Percentiles rank a stretch among this genome's conserved stretches.
Conservation (phyloP, 148 eudicot genomes). For the Rheum nobile region DNA sequence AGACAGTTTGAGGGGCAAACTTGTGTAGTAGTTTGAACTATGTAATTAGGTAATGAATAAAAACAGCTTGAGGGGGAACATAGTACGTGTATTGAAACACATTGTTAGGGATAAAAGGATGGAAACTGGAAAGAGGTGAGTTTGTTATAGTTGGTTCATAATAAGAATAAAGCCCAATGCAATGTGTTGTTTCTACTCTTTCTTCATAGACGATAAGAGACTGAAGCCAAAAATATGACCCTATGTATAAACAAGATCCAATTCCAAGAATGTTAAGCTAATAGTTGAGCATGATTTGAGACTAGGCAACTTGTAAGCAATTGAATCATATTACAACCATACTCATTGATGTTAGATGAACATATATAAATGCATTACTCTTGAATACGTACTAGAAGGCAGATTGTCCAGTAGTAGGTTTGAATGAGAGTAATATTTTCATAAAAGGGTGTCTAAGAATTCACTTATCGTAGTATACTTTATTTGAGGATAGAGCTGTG, state of each 20-base stretch:
- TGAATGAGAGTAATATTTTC: background rate
- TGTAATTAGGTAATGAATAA: background rate
- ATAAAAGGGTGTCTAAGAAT: conserved; percentile 37
- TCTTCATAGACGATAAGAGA: background rate
- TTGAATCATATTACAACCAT: background rate
- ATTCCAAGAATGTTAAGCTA: background rate
- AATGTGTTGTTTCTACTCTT: conserved; percentile 3
- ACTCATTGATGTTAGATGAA: background rate
- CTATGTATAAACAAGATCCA: background rate
- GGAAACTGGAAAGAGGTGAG: background rate
- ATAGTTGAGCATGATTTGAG: background rate
- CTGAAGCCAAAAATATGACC: background rate
- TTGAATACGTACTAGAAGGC: background rate
- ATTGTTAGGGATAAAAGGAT: background rate
- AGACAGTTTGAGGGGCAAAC: background rate
- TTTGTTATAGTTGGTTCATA: background rate
- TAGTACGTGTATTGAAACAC: conserved; percentile 2
- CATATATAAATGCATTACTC: background rate
- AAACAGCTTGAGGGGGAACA: background rate
- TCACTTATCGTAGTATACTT: conserved; percentile 50
- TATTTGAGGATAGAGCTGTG: conserved; percentile 50
- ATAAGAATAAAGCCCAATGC: background rate
- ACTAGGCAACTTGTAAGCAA: background rate
- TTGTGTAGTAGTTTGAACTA: background rate
- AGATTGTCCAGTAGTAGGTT: background rate